Evolutionary conservation across 2,329 filamentous ascomycete genomes (phyloP).

Genomic region (Aspergillus pseudoterreus): DNA sequence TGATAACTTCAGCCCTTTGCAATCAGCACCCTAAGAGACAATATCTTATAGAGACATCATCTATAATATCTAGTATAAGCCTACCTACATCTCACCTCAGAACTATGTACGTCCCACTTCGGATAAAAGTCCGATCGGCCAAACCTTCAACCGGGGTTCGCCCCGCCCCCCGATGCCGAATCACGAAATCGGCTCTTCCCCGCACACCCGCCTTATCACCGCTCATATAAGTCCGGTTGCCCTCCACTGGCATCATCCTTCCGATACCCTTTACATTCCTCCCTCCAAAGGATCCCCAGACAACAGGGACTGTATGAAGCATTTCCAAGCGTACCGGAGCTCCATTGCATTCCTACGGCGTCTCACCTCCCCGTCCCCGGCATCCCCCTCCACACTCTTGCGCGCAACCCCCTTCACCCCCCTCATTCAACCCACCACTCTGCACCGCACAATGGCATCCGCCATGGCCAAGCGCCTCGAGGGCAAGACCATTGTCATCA

Average conservation of each 20-base stretch:
- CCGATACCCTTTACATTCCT: neutral
- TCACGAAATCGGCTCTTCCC: slow-evolving; percentile 15
- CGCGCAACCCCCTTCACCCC: slow-evolving; percentile 16
- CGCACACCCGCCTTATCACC: slow-evolving; percentile 11
- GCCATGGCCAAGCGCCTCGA: slow-evolving; percentile 77
- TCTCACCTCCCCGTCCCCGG: slow-evolving; percentile 10
- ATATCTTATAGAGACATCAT: neutral
- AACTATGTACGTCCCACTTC: neutral
- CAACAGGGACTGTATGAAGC: slow-evolving; percentile 24
- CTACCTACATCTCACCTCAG: too few species aligned
- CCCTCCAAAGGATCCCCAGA: neutral
- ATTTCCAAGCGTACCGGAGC: slow-evolving; percentile 17
- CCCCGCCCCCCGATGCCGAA: slow-evolving; percentile 6
- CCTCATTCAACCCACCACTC: slow-evolving; percentile 17
- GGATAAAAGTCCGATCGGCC: slow-evolving; percentile 17
- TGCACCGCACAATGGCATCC: slow-evolving; percentile 56
- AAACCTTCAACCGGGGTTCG: slow-evolving; percentile 16
- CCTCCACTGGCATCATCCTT: neutral
- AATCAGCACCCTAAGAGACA: too few species aligned
- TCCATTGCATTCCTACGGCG: slow-evolving; percentile 23
- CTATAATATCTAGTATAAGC: neutral
- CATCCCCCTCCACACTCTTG: slow-evolving; percentile 15
- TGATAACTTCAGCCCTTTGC: too few species aligned
- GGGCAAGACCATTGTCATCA: slow-evolving; percentile 89
- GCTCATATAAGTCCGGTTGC: neutral